These are phyloP conservation scores for Fraxinus paxiana DNA, from an alignment of 305 asterid genomes.

Conservation along the genomic window DNA sequence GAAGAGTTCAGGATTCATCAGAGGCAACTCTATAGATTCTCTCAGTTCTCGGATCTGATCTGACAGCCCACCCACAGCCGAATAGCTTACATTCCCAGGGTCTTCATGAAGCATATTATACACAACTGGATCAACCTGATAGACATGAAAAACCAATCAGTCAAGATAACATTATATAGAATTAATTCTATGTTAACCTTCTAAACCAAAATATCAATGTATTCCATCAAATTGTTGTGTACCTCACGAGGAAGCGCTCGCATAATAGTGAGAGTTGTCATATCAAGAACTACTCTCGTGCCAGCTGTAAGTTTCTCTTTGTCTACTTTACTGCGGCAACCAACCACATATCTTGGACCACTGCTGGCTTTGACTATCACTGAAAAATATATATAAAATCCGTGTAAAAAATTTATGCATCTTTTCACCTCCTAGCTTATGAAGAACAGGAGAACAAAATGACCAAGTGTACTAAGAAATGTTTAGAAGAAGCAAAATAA, in stretches of 20 bases:
- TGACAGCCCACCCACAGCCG: slow-evolving; percentile 92
- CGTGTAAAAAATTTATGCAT: neutral
- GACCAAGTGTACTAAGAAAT: neutral
- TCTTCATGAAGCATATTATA: slow-evolving; percentile 92
- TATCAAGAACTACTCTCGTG: slow-evolving; percentile 92
- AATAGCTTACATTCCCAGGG: slow-evolving; percentile 93
- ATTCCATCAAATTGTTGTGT: slow-evolving; percentile 21
- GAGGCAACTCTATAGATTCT: slow-evolving; percentile 85
- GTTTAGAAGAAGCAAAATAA: neutral
- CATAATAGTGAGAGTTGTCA: slow-evolving; percentile 96
- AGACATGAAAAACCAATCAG: neutral
- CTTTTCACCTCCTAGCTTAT: neutral
- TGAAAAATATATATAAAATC: slow-evolving; percentile 25
- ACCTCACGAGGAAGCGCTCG: slow-evolving; percentile 98
- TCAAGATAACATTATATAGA: neutral
- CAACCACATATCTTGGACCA: slow-evolving; percentile 97
- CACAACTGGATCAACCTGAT: slow-evolving; percentile 94
- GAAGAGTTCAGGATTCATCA: slow-evolving; percentile 96
- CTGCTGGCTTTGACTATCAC: slow-evolving; percentile 98
- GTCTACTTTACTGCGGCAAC: slow-evolving; percentile 95
- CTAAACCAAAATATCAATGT: neutral
- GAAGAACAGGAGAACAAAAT: slow-evolving; percentile 18
- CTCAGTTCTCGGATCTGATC: slow-evolving; percentile 95
- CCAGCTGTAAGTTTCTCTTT: slow-evolving; percentile 79
- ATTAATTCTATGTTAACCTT: slow-evolving; percentile 11